phyloP scores from a whole-genome alignment of 2,329 filamentous ascomycete genomes.

The Alternaria incomplexa region DNA sequence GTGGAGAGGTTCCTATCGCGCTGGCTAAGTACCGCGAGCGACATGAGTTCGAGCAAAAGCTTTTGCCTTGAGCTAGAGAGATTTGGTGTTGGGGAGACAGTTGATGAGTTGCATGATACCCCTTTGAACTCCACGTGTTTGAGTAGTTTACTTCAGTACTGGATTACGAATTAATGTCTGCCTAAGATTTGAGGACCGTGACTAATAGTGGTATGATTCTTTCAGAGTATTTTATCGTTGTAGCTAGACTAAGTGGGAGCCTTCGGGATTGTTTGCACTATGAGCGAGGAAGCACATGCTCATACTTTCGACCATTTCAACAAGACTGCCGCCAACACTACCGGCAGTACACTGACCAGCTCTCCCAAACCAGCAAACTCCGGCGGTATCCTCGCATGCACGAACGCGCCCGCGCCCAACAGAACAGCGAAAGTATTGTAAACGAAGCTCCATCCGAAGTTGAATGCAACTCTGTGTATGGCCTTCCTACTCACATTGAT shows the following conservation, averaged over 20 bases:
- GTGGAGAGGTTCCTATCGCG: slow-evolving; percentile 54
- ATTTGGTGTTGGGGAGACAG: neutral
- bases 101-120: slow-evolving; percentile 5
- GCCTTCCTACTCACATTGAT: slow-evolving; percentile 60
- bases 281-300: neutral
- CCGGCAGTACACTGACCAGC: slow-evolving; percentile 74
- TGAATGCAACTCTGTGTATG: slow-evolving; percentile 60
- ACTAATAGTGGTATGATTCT: neutral
- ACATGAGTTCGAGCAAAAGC: slow-evolving; percentile 44
- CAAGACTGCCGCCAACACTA: slow-evolving; percentile 63
- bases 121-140: neutral
- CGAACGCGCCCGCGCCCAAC: slow-evolving; percentile 64
- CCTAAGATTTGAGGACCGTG: neutral
- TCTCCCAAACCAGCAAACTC: slow-evolving; percentile 73
- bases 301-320: slow-evolving; percentile 47
- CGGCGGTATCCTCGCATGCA: slow-evolving; percentile 66
- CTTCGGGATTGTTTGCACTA: neutral
- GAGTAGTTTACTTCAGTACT: neutral
- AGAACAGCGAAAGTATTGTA: slow-evolving; percentile 75
- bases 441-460: slow-evolving; percentile 72
- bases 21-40: slow-evolving; percentile 48
- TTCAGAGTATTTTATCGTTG: neutral
- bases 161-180: neutral
- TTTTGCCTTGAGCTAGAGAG: slow-evolving; percentile 34
- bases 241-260: neutral